phyloP scores from a whole-genome alignment of 2,329 filamentous ascomycete species.

The Diaporthe humulicola region DNA sequence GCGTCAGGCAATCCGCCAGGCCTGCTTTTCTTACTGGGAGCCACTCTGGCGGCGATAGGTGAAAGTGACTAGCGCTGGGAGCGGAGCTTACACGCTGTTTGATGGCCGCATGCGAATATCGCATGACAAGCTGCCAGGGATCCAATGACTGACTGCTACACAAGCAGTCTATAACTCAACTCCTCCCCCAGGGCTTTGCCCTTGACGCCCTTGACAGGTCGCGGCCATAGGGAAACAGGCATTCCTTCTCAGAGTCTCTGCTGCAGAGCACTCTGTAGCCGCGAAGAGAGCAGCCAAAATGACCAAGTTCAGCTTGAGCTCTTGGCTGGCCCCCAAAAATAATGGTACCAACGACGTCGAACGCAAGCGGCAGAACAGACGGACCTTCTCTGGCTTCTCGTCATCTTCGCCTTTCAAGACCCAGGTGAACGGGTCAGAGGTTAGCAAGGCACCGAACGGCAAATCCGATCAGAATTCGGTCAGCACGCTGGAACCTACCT shows the following conservation, averaged over 20 bases:
- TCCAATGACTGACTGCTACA: constrained; percentile 1
- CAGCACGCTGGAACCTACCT: constrained; percentile 2
- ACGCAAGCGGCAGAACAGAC: constrained; percentile 51
- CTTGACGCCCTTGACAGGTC: neutral
- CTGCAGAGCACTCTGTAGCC: neutral
- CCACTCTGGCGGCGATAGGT: neutral
- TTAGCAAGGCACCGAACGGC: neutral
- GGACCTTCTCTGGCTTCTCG: constrained; percentile 49
- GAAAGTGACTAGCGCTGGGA: neutral
- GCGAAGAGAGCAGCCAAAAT: constrained; percentile 43
- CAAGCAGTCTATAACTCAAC: neutral
- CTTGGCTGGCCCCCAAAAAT: constrained; percentile 48
- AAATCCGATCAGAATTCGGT: neutral
- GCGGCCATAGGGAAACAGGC: constrained; percentile 1
- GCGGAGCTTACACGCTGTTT: neutral
- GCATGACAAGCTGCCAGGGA: neutral
- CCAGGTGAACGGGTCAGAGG: constrained; percentile 38
- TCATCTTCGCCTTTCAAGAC: constrained; percentile 41
- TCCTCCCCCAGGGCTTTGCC: neutral
- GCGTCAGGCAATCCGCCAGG: constrained; percentile 2
- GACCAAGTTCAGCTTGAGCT: constrained; percentile 52
- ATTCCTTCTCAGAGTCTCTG: constrained; percentile 6
- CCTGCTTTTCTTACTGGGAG: neutral
- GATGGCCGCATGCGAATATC: neutral
- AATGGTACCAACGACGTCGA: constrained; percentile 43